phyloP scores from a whole-genome alignment of 805 yeast genomes.

The Hanseniaspora nectarophila region DNA sequence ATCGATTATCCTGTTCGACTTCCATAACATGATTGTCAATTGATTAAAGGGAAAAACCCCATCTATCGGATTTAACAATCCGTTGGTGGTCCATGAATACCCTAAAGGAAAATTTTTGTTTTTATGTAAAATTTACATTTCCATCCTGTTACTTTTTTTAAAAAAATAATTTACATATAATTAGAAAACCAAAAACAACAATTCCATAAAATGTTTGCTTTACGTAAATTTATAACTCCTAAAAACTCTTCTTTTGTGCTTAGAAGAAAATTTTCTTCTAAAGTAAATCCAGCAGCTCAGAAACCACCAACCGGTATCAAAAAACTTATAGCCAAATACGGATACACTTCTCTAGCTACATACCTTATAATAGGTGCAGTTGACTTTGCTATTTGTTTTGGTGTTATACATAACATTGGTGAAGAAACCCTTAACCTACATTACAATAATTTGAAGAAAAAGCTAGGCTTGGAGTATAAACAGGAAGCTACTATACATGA shows the following conservation, averaged over 20 bases:
- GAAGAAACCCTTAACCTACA: conserved; percentile 63
- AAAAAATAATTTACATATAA: too few relatives aligned
- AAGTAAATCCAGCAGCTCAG: background rate
- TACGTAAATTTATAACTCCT: background rate
- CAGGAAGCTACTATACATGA: conserved; percentile 32
- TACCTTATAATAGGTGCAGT: conserved; percentile 60
- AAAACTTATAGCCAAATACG: conserved; percentile 70
- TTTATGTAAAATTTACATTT: too few relatives aligned
- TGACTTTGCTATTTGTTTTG: conserved; percentile 74
- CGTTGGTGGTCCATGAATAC: too few relatives aligned
- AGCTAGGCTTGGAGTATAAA: conserved; percentile 48
- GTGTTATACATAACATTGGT: conserved; percentile 76
- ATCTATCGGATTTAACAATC: too few relatives aligned
- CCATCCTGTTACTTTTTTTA: too few relatives aligned
- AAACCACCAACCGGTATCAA: conserved; percentile 27
- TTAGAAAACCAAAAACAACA: too few relatives aligned
- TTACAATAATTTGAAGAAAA: conserved; percentile 48
- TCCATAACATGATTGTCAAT: too few relatives aligned
- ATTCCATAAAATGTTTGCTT: background rate
- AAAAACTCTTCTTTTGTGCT: background rate
- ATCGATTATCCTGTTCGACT: too few relatives aligned
- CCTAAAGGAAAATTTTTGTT: too few relatives aligned
- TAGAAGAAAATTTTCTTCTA: background rate
- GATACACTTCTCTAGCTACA: conserved; percentile 80
- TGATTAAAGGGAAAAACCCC: too few relatives aligned